Evolutionary conservation across 441 rosid genomes (phyloP).

Genomic region (Euphorbia neoarborescens): DNA sequence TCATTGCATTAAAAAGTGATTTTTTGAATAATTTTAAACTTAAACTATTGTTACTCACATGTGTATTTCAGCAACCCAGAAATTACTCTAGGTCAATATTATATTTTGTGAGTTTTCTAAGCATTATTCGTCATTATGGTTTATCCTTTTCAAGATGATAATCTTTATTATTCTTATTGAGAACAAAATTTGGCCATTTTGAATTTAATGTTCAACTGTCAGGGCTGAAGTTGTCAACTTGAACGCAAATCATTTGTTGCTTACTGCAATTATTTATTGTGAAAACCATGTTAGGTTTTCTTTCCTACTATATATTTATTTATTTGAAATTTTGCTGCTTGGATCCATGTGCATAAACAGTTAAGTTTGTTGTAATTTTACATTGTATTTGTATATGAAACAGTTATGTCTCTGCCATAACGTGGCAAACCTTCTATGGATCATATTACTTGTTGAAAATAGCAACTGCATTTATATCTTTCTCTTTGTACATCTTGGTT

Average conservation of each 20-base stretch:
- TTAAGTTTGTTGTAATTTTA: not conserved
- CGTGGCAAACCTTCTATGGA: not conserved
- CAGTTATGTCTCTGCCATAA: not conserved
- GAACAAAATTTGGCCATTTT: conserved; percentile 11
- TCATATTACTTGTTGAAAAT: not conserved
- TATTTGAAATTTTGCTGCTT: not conserved
- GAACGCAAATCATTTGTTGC: not conserved
- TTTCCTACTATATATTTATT: not conserved
- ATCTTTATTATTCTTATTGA: conserved; percentile 20
- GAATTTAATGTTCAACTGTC: conserved; percentile 4
- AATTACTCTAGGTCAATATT: not conserved
- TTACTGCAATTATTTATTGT: not conserved
- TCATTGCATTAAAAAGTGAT: not conserved
- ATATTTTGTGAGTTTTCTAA: conserved; percentile 31
- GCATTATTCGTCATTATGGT: conserved; percentile 23
- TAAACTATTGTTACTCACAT: not conserved
- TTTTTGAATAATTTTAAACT: not conserved
- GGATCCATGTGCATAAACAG: not conserved
- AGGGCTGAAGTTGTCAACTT: not conserved
- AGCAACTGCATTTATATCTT: not conserved
- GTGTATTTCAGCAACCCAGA: not conserved
- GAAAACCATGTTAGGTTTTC: conserved; percentile 1
- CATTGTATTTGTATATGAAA: not conserved
- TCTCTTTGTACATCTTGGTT: not conserved
- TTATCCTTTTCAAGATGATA: conserved; percentile 19